Conservation (phyloP, 257 asterid genomes). For the Thymus quinquecostatus region DNA sequence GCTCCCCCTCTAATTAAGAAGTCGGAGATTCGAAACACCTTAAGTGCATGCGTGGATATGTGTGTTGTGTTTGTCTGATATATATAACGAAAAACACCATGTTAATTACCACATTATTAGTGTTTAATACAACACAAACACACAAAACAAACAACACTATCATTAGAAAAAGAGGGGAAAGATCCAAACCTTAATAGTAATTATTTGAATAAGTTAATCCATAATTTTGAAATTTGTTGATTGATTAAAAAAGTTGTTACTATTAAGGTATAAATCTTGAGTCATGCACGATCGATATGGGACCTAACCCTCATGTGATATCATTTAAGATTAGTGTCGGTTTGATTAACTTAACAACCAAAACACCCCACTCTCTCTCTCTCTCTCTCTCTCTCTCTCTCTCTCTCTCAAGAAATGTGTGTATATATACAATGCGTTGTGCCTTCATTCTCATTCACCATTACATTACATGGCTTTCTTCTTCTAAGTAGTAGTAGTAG, state of each 20-base stretch:
- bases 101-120: too few species aligned
- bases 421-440: constrained; percentile 9
- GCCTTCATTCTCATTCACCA: neutral
- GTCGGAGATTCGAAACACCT: too few species aligned
- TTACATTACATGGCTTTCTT: constrained; percentile 3
- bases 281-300: constrained; percentile 45
- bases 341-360: constrained; percentile 26
- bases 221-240: too few species aligned
- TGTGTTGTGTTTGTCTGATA: too few species aligned
- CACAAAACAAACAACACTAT: neutral
- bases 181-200: neutral
- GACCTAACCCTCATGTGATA: constrained; percentile 84
- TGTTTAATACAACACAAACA: too few species aligned
- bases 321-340: constrained; percentile 60
- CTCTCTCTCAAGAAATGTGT: neutral
- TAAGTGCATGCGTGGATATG: too few species aligned
- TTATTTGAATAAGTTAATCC: too few species aligned
- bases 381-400: neutral
- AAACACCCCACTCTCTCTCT: neutral
- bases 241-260: too few species aligned
- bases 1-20: too few species aligned
- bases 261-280: neutral
- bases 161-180: neutral
- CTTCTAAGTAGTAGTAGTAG: constrained; percentile 13
- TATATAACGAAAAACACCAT: too few species aligned